These are phyloP conservation scores for Scenedesmus sp. DNA, from an alignment of 163 green algal species.

Conservation along the genomic window DNA sequence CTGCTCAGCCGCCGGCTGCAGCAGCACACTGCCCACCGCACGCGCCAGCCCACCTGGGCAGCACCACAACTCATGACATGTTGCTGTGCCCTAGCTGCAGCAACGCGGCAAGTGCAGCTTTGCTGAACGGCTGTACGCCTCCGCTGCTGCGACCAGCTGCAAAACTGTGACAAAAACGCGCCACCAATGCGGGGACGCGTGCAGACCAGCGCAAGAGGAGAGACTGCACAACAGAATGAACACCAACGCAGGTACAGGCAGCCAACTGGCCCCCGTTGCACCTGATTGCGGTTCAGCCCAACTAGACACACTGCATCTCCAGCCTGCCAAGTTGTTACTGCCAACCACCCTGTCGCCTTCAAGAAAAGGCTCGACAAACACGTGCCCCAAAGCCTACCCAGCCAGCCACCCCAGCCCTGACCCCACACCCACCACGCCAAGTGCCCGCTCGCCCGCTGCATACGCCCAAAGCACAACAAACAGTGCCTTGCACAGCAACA, in stretches of 20 bases:
- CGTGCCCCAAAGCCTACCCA: background rate
- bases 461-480: background rate
- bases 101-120: background rate
- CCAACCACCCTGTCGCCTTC: background rate
- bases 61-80: background rate
- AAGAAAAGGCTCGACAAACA: background rate
- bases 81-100: background rate
- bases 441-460: background rate
- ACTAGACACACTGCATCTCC: background rate
- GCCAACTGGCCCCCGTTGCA: background rate
- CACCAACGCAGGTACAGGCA: background rate
- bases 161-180: constrained; percentile 22
- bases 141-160: background rate
- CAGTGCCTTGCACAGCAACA: background rate
- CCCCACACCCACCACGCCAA: background rate
- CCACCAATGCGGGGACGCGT: background rate
- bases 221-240: background rate
- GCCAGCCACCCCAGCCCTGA: background rate
- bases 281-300: background rate
- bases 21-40: background rate
- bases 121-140: background rate
- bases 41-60: background rate
- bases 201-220: background rate
- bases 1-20: background rate
- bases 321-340: background rate